Conservation (phyloP, 2,329 filamentous ascomycete species). For the Magnaporthales sp. region DNA sequence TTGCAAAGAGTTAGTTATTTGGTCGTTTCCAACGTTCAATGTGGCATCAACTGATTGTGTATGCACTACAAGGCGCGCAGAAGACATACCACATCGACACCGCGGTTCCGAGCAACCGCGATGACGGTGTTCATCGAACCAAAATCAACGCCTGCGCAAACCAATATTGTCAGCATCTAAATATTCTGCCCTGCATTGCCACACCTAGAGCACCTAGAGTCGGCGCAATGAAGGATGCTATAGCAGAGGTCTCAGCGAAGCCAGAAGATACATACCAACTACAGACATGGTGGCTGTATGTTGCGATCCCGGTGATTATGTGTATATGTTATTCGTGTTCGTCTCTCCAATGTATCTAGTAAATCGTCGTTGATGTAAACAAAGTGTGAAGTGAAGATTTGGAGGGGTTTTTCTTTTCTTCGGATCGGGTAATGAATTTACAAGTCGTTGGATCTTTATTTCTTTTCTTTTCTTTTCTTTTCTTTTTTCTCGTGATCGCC, state of each 20-base stretch:
- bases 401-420: not conserved
- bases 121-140: conserved; percentile 95
- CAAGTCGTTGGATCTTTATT: not conserved
- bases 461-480: not conserved
- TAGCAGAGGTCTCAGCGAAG: not conserved
- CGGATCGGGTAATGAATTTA: not conserved
- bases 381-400: not conserved
- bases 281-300: conserved; percentile 7
- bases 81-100: conserved; percentile 90
- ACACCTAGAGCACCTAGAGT: not conserved
- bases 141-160: conserved; percentile 69
- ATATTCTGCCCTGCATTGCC: not conserved
- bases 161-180: not conserved
- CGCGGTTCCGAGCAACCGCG: conserved; percentile 94
- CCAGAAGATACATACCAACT: conserved; percentile 4
- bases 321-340: not conserved
- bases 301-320: not conserved
- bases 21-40: not conserved
- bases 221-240: not conserved
- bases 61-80: conserved; percentile 6
- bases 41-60: not conserved
- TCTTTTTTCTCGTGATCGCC: not conserved
- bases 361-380: not conserved
- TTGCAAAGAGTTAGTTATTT: not conserved
- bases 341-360: not conserved